Evolutionary conservation across 257 asterid species (phyloP), one percentile per base, ranked within the genome.

Genomic region (Osmanthus fragrans): DNA sequence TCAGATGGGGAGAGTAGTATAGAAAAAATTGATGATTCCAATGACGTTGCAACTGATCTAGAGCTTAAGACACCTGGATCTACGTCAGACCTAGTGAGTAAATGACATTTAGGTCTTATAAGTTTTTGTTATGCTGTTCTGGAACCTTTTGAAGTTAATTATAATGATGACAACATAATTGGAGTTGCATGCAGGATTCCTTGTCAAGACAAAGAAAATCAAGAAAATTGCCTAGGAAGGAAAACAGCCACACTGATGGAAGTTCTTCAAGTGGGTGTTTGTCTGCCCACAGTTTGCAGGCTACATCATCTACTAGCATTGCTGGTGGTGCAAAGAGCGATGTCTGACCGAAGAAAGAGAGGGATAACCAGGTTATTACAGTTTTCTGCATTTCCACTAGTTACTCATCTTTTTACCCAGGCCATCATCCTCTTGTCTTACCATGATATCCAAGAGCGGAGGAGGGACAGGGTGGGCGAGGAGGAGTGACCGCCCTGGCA

Each of bases 51-150:
- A 23, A 94, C 99, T 12, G 92, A 92, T 73, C 89, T 96, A 18
- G 98, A 96, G 90, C 97, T 96, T 63, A 96, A 96, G 89, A 96
- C 96, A 65, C 99, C 99, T 71, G 97, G 99, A 85, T 94, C 97
- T 63, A 76, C 92, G 19, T 85, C 92, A 5, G 97, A 89, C 67
- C 96, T 91, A 97, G 99, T 92, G 66, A 81, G 76, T 70, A 25
- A 39, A 54, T 37, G 21, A 82, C 66, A 68, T 37, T 30, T 82
- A 32, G 25, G 77, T 58, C 45, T 71, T 76, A 23, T 69, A 32
- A 32, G 21, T 51, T 23, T 4, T 63, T 42, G 12, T 15, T 69
- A 75, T 30, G 25, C 23, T 40, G 66, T 54, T 83, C 45, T 60
- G 2, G 34, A 29, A 73, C 51, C 23, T 42, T 3, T 78, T 60